Evolutionary conservation across 2,329 filamentous ascomycete genomes (phyloP), one percentile per base, ranked within the genome.

Genomic region (Plectosphaerella cucumerina): DNA sequence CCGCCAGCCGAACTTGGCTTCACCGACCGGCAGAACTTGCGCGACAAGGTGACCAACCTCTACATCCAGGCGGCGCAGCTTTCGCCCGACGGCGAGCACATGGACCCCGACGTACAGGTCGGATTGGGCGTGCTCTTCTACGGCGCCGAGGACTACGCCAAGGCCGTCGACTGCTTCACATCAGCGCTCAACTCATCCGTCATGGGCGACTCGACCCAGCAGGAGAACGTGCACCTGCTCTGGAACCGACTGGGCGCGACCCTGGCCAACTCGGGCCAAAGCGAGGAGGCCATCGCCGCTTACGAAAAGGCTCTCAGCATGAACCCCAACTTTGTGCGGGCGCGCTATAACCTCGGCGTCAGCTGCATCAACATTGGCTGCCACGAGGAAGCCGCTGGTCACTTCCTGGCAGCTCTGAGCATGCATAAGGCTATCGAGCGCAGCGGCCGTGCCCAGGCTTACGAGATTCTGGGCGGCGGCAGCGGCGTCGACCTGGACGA

Each of bases 71-170:
- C 94, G 0, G 94, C 94, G 1, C 92, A 96, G 62, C 82, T 97
- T 46, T 94, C 90, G 26, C 94, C 94, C 0, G 86, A 90, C 46
- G 94, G 93, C 54, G 90, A 91, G 63, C 90, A 94, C 63, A 97
- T 99, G 89, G 95, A 99, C 64, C 94, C 94, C 0, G 94, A 99
- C 66, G 94, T 99, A 8, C 95, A 99, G 71, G 94, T 99, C 52
- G 94, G 94, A 1, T 80, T 99, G 1, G 95, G 95, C 34, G 94
- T 99, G 5, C 81, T 99, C 15, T 97, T 99, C 75, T 99, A 99
- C 71, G 94, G 93, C 48, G 91, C 90, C 26, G 94, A 99, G 70
- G 93, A 97, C 65, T 97, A 97, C 74, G 90, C 94, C 66, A 99
- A 99, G 74, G 94, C 94, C 1, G 93, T 99, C 35, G 94, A 99